A percentile compares a stretch with the other conserved stretches of the same genome.
phyloP scores from a whole-genome alignment of 2,329 filamentous ascomycete genomes.

The Apiospora aurea region DNA sequence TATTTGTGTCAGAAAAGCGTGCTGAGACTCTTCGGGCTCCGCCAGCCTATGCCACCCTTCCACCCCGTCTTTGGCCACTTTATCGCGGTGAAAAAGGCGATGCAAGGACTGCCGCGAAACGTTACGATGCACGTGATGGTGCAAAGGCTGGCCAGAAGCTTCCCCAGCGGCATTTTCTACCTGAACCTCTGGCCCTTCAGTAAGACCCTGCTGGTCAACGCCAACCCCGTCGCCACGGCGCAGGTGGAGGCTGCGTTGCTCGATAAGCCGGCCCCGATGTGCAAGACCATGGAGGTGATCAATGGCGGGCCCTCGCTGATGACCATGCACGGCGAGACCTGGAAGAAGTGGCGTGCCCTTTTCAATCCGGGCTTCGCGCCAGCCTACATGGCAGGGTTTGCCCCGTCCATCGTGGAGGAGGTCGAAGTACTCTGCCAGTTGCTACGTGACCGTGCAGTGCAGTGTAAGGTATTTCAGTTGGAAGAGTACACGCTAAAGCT shows the following conservation, averaged over 20 bases:
- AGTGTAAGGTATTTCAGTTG: slow-evolving; percentile 32
- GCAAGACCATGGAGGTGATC: slow-evolving; percentile 38
- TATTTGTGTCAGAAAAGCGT: not conserved
- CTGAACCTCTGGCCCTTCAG: slow-evolving; percentile 35
- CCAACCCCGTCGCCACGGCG: slow-evolving; percentile 28
- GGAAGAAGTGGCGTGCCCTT: slow-evolving; percentile 36
- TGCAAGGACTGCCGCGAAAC: slow-evolving; percentile 28
- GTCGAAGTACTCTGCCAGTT: slow-evolving; percentile 33
- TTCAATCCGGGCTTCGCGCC: slow-evolving; percentile 36
- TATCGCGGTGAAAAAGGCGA: slow-evolving; percentile 30
- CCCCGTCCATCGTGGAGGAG: slow-evolving; percentile 33
- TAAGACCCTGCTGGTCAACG: slow-evolving; percentile 31
- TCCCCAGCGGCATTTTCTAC: slow-evolving; percentile 33
- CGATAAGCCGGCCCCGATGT: slow-evolving; percentile 31
- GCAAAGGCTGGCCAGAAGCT: slow-evolving; percentile 30
- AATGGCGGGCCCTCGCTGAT: slow-evolving; percentile 54
- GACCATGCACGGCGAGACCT: slow-evolving; percentile 44
- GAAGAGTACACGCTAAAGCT: slow-evolving; percentile 36
- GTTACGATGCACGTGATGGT: slow-evolving; percentile 32
- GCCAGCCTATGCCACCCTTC: slow-evolving; percentile 32
- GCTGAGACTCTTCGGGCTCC: not conserved
- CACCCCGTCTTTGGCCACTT: slow-evolving; percentile 33
- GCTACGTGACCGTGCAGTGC: slow-evolving; percentile 23
- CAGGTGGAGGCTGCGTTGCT: slow-evolving; percentile 33
- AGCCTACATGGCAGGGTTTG: slow-evolving; percentile 31